Conservation (phyloP, 352 stramenopile genomes). For the Pythium apleroticum region DNA sequence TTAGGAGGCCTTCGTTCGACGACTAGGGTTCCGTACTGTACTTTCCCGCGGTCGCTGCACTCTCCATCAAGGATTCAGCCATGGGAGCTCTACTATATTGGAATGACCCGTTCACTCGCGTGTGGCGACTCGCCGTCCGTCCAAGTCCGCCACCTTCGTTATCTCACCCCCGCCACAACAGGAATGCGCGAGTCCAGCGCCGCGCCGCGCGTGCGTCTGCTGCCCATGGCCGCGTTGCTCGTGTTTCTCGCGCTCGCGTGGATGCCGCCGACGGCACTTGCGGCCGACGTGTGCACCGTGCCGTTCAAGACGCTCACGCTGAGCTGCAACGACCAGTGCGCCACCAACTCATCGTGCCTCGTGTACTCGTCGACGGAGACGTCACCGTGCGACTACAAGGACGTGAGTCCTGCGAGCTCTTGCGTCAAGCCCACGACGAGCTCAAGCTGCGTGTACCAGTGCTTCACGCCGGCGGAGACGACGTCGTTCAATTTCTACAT, state of each 20-base stretch:
- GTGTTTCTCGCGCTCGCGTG: background rate
- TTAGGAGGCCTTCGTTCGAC: too few species aligned
- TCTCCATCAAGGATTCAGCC: background rate
- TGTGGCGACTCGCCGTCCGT: background rate
- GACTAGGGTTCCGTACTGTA: background rate
- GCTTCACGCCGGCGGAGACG: constrained; percentile 10
- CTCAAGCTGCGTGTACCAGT: constrained; percentile 19
- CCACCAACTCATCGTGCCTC: constrained; percentile 10
- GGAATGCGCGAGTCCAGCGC: background rate
- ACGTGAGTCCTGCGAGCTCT: constrained; percentile 3
- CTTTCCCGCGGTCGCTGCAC: background rate
- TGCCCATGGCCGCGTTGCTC: background rate
- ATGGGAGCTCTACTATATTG: background rate
- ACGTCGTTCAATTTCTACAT: constrained; percentile 12
- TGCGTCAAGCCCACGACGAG: constrained; percentile 10
- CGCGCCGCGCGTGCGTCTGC: background rate
- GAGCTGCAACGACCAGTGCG: constrained; percentile 16
- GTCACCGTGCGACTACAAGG: constrained; percentile 6
- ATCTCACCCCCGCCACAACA: background rate
- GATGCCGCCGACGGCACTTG: background rate
- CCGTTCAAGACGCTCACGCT: constrained; percentile 18
- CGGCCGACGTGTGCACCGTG: constrained; percentile 5
- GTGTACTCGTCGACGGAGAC: constrained; percentile 6
- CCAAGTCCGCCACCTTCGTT: background rate
- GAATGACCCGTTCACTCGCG: background rate